Percentiles rank a stretch among this genome's conserved stretches.
These are phyloP conservation scores for Xylaria sp. DNA, from an alignment of 2,329 filamentous ascomycete genomes.

Conservation along the genomic window DNA sequence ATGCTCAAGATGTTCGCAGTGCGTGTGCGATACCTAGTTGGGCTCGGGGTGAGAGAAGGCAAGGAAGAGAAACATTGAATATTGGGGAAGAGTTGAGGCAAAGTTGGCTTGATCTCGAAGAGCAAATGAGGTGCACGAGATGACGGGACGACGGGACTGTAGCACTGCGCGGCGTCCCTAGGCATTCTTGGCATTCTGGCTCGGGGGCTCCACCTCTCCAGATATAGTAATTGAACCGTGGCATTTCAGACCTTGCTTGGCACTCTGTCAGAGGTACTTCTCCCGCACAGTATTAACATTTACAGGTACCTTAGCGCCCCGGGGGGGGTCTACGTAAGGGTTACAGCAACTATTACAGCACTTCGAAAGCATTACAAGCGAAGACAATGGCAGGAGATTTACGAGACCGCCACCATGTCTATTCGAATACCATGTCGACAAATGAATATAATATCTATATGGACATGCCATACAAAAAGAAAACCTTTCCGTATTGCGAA, in stretches of 20 bases:
- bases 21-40: slow-evolving; percentile 23
- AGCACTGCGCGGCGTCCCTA: slow-evolving; percentile 14
- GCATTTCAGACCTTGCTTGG: slow-evolving; percentile 29
- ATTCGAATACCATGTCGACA: no score
- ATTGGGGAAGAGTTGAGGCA: slow-evolving; percentile 32
- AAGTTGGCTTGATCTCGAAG: slow-evolving; percentile 40
- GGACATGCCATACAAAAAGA: no score
- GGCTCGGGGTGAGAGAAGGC: slow-evolving; percentile 17
- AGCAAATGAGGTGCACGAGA: slow-evolving; percentile 36
- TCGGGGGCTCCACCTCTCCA: slow-evolving; percentile 26
- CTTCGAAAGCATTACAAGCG: no score
- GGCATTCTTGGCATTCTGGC: slow-evolving; percentile 2
- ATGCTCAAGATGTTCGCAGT: slow-evolving; percentile 40
- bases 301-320: no score
- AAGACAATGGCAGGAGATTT: no score
- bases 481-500: no score
- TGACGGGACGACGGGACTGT: slow-evolving; percentile 26
- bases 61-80: slow-evolving; percentile 18
- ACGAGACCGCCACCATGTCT: no score
- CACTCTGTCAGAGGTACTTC: not conserved
- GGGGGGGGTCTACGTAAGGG: no score
- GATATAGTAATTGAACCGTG: slow-evolving; percentile 36
- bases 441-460: no score
- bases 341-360: no score
- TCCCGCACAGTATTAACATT: not conserved